phyloP scores from a whole-genome alignment of 2,329 filamentous ascomycete genomes.

The Tolypocladium ophioglossoides region DNA sequence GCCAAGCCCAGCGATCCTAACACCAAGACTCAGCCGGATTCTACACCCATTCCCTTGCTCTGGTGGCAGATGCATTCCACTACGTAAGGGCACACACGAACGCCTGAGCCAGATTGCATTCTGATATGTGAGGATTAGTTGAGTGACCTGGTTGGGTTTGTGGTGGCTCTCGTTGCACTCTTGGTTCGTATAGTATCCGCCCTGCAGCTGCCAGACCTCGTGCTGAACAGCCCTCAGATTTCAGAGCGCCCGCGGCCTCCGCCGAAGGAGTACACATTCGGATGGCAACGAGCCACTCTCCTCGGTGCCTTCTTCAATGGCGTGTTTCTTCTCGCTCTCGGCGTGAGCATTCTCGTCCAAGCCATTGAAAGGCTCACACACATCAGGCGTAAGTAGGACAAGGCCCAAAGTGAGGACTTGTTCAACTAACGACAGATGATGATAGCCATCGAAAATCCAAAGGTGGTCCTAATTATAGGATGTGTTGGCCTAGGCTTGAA shows the following conservation, averaged over 20 bases:
- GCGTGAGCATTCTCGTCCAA: slow-evolving; percentile 62
- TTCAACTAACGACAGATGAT: slow-evolving; percentile 1
- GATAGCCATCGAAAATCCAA: slow-evolving; percentile 51
- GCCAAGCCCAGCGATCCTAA: neutral
- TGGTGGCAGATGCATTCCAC: slow-evolving; percentile 71
- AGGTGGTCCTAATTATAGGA: slow-evolving; percentile 59
- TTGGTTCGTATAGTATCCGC: slow-evolving; percentile 32
- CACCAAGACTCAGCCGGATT: slow-evolving; percentile 42
- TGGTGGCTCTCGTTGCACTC: slow-evolving; percentile 54
- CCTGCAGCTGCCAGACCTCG: neutral
- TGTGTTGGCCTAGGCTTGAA: slow-evolving; percentile 58
- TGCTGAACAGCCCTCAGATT: slow-evolving; percentile 29
- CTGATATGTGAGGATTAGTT: slow-evolving; percentile 30
- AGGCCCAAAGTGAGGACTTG: slow-evolving; percentile 1
- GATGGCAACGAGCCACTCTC: slow-evolving; percentile 66
- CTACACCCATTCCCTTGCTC: slow-evolving; percentile 58
- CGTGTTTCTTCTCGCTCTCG: slow-evolving; percentile 60
- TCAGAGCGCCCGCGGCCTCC: slow-evolving; percentile 40
- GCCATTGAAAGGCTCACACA: slow-evolving; percentile 60
- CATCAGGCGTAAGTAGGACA: slow-evolving; percentile 34
- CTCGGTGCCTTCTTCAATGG: slow-evolving; percentile 76
- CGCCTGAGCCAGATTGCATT: too few relatives aligned
- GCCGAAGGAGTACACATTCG: slow-evolving; percentile 47
- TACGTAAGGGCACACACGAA: slow-evolving; percentile 37
- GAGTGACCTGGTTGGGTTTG: slow-evolving; percentile 60